Percentiles rank a stretch among this genome's conserved stretches.
Conservation (phyloP, 2,329 filamentous ascomycete species). For the Aspergillus ochraceoroseus region DNA sequence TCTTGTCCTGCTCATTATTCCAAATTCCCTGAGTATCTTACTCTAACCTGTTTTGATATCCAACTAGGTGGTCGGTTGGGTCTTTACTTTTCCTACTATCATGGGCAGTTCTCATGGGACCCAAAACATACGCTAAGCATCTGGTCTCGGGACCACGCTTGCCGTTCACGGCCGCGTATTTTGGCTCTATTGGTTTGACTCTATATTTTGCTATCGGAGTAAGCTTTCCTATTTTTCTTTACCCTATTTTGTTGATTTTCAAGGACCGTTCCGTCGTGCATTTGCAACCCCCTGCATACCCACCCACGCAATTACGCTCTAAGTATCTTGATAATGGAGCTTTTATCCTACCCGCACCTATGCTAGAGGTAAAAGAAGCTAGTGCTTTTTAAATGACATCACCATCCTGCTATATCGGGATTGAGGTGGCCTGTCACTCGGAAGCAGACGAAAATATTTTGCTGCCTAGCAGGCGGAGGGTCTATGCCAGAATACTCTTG, state of each 20-base stretch:
- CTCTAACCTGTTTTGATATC: conserved; percentile 21
- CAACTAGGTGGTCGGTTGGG: conserved; percentile 82
- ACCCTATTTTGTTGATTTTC: conserved; percentile 7
- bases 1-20: too few species aligned
- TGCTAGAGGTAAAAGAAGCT: not conserved
- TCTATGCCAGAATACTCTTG: not conserved
- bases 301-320: not conserved
- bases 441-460: conserved; percentile 8
- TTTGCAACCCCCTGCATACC: conserved; percentile 6
- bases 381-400: conserved; percentile 16
- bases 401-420: conserved; percentile 1
- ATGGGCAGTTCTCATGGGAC: conserved; percentile 93
- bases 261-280: conserved; percentile 4
- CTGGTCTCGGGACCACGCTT: conserved; percentile 76
- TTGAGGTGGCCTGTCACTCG: conserved; percentile 9
- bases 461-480: not conserved
- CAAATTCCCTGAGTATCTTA: conserved; percentile 22
- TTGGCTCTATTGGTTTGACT: conserved; percentile 84
- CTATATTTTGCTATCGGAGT: conserved; percentile 90
- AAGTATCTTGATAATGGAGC: conserved; percentile 3
- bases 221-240: conserved; percentile 46
- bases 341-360: not conserved
- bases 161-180: conserved; percentile 91
- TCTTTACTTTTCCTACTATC: conserved; percentile 85
- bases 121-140: conserved; percentile 74